Evolutionary conservation across 208 protist species (phyloP).

Genomic region (Wallacemonas rigidus): DNA sequence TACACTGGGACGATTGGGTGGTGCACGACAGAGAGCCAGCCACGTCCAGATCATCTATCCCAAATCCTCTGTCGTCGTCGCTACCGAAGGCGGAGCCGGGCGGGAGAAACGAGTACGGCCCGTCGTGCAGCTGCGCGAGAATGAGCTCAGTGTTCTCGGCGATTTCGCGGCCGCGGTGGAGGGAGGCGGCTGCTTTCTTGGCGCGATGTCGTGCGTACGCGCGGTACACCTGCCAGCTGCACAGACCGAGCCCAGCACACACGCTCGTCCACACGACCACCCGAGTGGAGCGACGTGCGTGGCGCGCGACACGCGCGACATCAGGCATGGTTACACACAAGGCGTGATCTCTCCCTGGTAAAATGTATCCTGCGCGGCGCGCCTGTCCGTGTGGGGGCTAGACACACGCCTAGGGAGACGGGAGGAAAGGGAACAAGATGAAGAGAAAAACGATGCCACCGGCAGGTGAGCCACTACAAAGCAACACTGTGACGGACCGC

Average conservation of each 20-base stretch:
- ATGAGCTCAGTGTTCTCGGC: constrained; percentile 40
- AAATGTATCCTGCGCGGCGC: no score
- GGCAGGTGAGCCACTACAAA: no score
- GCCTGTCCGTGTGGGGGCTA: no score
- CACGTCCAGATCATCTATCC: background rate
- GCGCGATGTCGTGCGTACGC: background rate
- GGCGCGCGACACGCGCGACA: no score
- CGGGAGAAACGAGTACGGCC: constrained; percentile 41
- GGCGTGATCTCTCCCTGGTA: no score
- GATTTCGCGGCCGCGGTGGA: background rate
- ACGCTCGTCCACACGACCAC: background rate
- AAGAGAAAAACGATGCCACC: no score
- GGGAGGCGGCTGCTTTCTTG: background rate
- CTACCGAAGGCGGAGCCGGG: background rate
- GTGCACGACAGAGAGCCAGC: background rate
- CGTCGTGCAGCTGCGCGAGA: constrained; percentile 43
- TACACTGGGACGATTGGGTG: background rate
- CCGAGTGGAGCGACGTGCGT: background rate
- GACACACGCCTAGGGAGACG: no score
- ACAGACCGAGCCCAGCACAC: background rate
- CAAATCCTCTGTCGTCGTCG: background rate
- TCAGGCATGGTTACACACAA: no score
- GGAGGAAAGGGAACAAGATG: no score
- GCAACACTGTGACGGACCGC: no score
- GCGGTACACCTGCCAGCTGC: constrained; percentile 2